Conservation (phyloP, 805 yeast species). For the Teunomyces funiuensis region DNA sequence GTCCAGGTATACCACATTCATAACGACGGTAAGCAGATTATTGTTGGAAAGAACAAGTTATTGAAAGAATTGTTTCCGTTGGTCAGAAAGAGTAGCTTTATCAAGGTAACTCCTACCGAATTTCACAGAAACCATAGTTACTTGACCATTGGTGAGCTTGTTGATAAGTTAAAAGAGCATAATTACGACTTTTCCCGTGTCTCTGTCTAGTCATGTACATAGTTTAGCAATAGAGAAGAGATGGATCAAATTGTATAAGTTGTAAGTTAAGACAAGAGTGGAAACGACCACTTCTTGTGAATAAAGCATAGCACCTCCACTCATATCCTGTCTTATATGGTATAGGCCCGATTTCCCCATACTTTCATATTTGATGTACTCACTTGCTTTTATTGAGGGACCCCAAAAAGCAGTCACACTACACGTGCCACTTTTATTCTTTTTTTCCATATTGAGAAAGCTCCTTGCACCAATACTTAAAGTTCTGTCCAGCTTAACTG, state of each 20-base stretch:
- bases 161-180: conserved; percentile 47
- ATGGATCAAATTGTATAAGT: neutral
- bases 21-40: conserved; percentile 45
- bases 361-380: too few species aligned
- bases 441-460: neutral
- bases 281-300: too few species aligned
- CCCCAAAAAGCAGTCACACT: neutral
- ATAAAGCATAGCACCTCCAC: too few species aligned
- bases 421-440: neutral
- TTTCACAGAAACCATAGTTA: conserved; percentile 48
- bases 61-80: conserved; percentile 53
- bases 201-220: conserved; percentile 18
- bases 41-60: conserved; percentile 65
- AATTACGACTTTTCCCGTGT: conserved; percentile 37
- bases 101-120: conserved; percentile 43
- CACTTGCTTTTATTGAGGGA: neutral
- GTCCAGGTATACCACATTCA: conserved; percentile 52
- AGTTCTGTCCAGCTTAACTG: neutral
- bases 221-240: conserved; percentile 2
- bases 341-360: too few species aligned
- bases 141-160: conserved; percentile 47
- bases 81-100: conserved; percentile 46
- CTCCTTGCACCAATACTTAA: conserved; percentile 3
- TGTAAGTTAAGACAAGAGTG: neutral
- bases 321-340: too few species aligned